Conservation (phyloP, 441 rosid species). For the Theobroma grandiflorum region DNA sequence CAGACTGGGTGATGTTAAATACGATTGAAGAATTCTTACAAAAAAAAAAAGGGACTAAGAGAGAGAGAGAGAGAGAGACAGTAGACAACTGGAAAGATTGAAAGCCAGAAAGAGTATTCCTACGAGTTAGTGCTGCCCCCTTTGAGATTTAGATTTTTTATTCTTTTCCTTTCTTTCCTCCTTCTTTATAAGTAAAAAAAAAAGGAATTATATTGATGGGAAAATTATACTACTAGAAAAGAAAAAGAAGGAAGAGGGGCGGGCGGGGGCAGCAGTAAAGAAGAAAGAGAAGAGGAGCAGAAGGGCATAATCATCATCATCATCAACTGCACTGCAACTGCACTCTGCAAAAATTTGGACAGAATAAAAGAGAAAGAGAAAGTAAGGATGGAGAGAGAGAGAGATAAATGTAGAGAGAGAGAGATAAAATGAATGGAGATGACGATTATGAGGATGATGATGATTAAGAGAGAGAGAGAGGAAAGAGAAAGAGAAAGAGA, state of each 20-base stretch:
- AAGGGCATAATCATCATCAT: constrained; percentile 44
- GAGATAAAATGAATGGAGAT: constrained; percentile 52
- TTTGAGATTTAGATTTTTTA: constrained; percentile 35
- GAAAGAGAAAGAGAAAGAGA: constrained; percentile 31
- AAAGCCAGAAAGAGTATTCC: constrained; percentile 39
- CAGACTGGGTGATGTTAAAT: constrained; percentile 27
- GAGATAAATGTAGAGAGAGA: constrained; percentile 33
- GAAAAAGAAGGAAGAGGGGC: neutral
- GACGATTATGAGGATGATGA: constrained; percentile 77
- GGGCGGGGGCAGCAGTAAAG: constrained; percentile 35
- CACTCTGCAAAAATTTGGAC: constrained; percentile 29
- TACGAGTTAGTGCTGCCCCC: constrained; percentile 49
- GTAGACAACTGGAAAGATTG: constrained; percentile 43
- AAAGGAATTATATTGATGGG: neutral
- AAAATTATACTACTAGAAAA: neutral
- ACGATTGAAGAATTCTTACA: neutral
- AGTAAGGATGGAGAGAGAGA: constrained; percentile 20
- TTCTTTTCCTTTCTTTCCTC: constrained; percentile 7
- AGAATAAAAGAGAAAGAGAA: constrained; percentile 22
- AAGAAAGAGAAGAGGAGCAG: constrained; percentile 29
- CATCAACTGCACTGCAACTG: constrained; percentile 38
- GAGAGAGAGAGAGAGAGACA: constrained; percentile 26
- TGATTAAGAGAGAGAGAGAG: constrained; percentile 51
- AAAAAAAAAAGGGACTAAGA: neutral
- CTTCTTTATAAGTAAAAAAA: constrained; percentile 1